phyloP scores from a whole-genome alignment of 23 red algal genomes.

The Gracilaria caudata region DNA sequence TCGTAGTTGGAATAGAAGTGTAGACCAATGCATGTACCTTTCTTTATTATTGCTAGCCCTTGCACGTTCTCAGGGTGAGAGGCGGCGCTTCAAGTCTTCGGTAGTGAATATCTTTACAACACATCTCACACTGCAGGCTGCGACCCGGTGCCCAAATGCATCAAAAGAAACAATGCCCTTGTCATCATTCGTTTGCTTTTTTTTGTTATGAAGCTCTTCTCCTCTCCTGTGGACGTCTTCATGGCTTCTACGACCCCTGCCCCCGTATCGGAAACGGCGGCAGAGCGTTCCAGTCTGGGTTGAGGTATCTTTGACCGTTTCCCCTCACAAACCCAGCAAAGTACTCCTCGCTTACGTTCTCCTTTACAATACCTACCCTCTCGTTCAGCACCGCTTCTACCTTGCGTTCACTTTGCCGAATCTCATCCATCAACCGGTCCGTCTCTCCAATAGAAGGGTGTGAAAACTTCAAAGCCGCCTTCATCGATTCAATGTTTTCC shows the following conservation, averaged over 20 bases:
- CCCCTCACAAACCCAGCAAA: constrained; percentile 1
- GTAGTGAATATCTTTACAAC: no score
- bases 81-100: no score
- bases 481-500: not conserved
- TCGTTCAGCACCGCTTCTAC: constrained; percentile 5
- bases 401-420: not conserved
- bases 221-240: no score
- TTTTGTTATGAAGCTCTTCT: no score
- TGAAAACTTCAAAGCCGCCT: constrained; percentile 35
- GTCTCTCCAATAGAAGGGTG: constrained; percentile 3
- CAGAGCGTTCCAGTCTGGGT: constrained; percentile 56
- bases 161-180: no score
- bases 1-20: no score
- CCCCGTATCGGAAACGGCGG: constrained; percentile 14
- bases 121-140: no score
- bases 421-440: constrained; percentile 5
- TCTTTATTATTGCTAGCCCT: no score
- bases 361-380: constrained; percentile 24
- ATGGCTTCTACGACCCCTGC: not conserved
- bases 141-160: no score
- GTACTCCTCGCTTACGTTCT: constrained; percentile 13
- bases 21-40: no score
- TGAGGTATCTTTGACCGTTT: constrained; percentile 8
- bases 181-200: no score
- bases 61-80: no score